Conservation (phyloP, 1,284 basidiomycete species). For the Sutorius eximius region DNA sequence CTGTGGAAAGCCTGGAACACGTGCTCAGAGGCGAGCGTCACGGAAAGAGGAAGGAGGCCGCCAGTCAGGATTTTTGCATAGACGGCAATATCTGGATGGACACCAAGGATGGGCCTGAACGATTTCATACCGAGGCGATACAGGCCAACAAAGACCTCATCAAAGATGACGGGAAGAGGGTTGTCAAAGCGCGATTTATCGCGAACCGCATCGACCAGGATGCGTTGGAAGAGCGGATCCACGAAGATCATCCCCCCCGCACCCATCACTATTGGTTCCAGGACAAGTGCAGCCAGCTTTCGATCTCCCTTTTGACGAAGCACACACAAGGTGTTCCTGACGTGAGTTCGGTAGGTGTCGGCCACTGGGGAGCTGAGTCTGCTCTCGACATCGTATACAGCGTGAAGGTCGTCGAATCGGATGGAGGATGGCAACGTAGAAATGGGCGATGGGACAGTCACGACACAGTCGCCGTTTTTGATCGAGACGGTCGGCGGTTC, state of each 20-base stretch:
- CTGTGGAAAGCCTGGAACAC: slow-evolving; percentile 84
- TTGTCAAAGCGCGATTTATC: slow-evolving; percentile 32
- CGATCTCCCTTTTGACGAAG: slow-evolving; percentile 43
- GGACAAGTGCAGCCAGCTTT: slow-evolving; percentile 71
- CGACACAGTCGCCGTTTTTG: slow-evolving; percentile 57
- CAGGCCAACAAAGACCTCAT: slow-evolving; percentile 94
- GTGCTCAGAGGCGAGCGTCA: slow-evolving; percentile 77
- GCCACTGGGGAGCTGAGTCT: slow-evolving; percentile 68
- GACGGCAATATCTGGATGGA: slow-evolving; percentile 83
- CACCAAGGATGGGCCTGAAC: slow-evolving; percentile 65
- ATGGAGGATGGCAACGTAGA: slow-evolving; percentile 31
- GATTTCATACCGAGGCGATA: slow-evolving; percentile 81
- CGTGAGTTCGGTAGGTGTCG: slow-evolving; percentile 60
- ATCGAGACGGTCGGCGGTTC: slow-evolving; percentile 82
- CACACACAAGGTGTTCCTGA: slow-evolving; percentile 54
- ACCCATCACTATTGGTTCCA: slow-evolving; percentile 94
- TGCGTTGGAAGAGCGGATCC: slow-evolving; percentile 93
- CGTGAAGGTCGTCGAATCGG: slow-evolving; percentile 49
- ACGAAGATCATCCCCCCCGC: slow-evolving; percentile 98
- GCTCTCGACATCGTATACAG: slow-evolving; percentile 71
- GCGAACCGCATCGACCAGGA: slow-evolving; percentile 83
- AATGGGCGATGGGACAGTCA: slow-evolving; percentile 61
- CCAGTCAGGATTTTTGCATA: slow-evolving; percentile 96
- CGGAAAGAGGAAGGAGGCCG: slow-evolving; percentile 85
- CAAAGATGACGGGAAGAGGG: slow-evolving; percentile 90